Base-by-base conservation (phyloP, 1,284 basidiomycete genomes). In the Cystobasidium pallidum region DNA sequence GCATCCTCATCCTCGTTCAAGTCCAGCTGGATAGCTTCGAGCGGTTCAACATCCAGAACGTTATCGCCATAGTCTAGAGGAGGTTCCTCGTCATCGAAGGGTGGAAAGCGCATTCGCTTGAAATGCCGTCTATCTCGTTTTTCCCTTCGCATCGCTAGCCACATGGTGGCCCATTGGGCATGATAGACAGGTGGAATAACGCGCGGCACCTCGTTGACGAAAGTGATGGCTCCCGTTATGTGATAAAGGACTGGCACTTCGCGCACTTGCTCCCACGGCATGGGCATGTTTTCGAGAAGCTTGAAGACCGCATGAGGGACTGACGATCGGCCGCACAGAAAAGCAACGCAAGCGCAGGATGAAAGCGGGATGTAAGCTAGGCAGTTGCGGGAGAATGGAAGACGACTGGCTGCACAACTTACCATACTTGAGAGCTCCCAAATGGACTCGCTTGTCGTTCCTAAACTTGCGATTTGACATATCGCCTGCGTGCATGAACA, bases 21-120 rank as follows among this genome's bases (percentile, higher is more conserved):
- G 78, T 99, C 96, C 72, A 99, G 85, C 83, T 99, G 96, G 77
- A 99, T 99, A 41, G 94, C 92, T 81, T 99, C 96, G 57, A 99
- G 85, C 36, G 96, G 96, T 74, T 99, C 96, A 17, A 98, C 94
- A 78, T 99, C 96, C 77, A 99, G 83, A 21, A 99, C 89, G 81
- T 99, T 99, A 85, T 99, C 96, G 72, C 94, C 94, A 79, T 98
- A 98, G 81, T 98, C 94, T 81, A 96, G 86, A 13, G 94, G 94
- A 15, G 94, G 96, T 80, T 99, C 96, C 83, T 99, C 96, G 79
- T 99, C 96, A 79, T 99, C 96, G 79, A 99, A 99, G 0, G 96
- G 96, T 43, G 96, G 96, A 84, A 99, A 99, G n/a, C 96, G 89
- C 94, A 99, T 99, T 65, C 96, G 92, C 84, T 99, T 99, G 84